Percentiles rank a stretch among this genome's conserved stretches.
Conservation (phyloP, 2,329 filamentous ascomycete genomes). For the Aspergillus neoniger region DNA sequence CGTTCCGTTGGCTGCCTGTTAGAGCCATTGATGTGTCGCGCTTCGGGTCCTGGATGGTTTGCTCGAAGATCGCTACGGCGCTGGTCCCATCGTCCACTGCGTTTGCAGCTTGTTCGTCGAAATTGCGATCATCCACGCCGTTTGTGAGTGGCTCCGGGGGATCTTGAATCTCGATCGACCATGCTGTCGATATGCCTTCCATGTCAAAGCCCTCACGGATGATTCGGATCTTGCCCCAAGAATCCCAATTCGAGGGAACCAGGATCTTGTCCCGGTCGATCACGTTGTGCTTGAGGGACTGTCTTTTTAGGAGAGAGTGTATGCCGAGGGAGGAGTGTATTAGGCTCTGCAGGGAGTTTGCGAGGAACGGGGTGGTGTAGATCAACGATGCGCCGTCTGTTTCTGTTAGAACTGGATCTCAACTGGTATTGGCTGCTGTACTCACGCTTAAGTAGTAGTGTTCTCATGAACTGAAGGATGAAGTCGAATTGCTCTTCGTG, state of each 20-base stretch:
- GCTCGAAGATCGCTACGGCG: constrained; percentile 74
- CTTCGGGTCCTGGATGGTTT: constrained; percentile 74
- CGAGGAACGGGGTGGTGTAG: constrained; percentile 75
- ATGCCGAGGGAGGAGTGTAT: constrained; percentile 85
- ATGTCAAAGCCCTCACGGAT: constrained; percentile 90
- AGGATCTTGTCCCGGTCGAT: constrained; percentile 93
- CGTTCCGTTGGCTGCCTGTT: constrained; percentile 48
- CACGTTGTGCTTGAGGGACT: constrained; percentile 82
- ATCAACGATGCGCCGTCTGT: constrained; percentile 80
- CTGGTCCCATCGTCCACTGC: constrained; percentile 49
- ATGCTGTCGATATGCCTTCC: constrained; percentile 79
- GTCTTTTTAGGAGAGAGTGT: constrained; percentile 76
- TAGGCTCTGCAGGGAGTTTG: constrained; percentile 75
- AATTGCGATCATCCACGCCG: constrained; percentile 26
- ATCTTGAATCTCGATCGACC: constrained; percentile 79
- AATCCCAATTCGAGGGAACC: constrained; percentile 96
- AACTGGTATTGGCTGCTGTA: constrained; percentile 23
- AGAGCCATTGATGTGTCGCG: constrained; percentile 60
- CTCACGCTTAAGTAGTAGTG: constrained; percentile 81
- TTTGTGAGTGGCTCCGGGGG: constrained; percentile 35
- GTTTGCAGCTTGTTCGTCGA: constrained; percentile 24
- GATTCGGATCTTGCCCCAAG: constrained; percentile 94
- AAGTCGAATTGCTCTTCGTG: constrained; percentile 97
- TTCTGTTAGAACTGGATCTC: constrained; percentile 15
- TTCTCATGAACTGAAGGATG: constrained; percentile 88